phyloP scores from a whole-genome alignment of 257 asterid genomes.

The Solanum chilense region DNA sequence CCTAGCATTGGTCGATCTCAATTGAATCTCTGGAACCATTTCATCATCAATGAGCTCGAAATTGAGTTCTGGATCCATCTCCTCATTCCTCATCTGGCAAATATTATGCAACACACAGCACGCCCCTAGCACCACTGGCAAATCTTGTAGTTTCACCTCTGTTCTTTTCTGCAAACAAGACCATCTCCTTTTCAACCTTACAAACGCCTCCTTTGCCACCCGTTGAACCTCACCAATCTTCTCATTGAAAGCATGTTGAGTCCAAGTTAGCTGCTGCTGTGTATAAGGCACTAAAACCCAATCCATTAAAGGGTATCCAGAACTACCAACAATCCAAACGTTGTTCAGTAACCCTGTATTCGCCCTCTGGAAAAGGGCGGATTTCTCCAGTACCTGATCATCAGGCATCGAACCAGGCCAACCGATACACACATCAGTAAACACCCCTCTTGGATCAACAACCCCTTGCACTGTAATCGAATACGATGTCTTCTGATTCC shows the following conservation, averaged over 20 bases:
- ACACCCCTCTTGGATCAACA: slow-evolving; percentile 68
- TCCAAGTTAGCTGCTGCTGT: slow-evolving; percentile 78
- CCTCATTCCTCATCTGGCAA: slow-evolving; percentile 70
- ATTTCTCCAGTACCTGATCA: slow-evolving; percentile 78
- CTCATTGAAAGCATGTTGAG: slow-evolving; percentile 88
- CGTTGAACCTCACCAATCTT: slow-evolving; percentile 49
- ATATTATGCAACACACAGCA: slow-evolving; percentile 92
- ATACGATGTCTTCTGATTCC: slow-evolving; percentile 85
- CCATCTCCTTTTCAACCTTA: slow-evolving; percentile 80
- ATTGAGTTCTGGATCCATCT: slow-evolving; percentile 28
- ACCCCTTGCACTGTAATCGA: slow-evolving; percentile 91
- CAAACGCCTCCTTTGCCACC: slow-evolving; percentile 49
- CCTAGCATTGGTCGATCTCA: slow-evolving; percentile 59
- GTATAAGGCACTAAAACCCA: slow-evolving; percentile 89
- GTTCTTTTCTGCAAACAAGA: slow-evolving; percentile 80
- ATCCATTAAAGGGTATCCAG: slow-evolving; percentile 75
- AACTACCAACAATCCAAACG: slow-evolving; percentile 67
- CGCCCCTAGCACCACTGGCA: slow-evolving; percentile 88
- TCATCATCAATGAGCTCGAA: slow-evolving; percentile 79
- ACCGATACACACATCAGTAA: slow-evolving; percentile 78
- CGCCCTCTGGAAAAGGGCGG: slow-evolving; percentile 68
- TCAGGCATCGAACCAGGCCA: slow-evolving; percentile 96
- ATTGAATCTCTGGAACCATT: slow-evolving; percentile 57
- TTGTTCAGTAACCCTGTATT: slow-evolving; percentile 59
- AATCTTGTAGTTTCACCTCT: slow-evolving; percentile 79